Percentiles rank a stretch among this genome's conserved stretches.
phyloP scores from a whole-genome alignment of 306 rosid genomes.

The Cucumis melo region DNA sequence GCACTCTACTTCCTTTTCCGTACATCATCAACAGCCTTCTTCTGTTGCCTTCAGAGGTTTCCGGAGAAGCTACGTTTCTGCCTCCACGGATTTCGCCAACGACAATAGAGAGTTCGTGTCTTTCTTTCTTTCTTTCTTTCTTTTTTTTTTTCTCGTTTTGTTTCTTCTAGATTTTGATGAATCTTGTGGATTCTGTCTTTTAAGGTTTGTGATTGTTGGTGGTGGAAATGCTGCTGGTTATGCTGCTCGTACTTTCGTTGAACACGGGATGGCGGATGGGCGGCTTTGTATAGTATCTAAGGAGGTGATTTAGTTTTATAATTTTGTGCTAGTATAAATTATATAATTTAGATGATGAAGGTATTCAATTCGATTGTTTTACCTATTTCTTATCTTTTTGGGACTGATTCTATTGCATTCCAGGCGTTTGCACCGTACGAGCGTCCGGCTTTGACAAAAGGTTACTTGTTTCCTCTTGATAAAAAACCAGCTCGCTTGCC shows the following conservation, averaged over 20 bases:
- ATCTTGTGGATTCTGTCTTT: not conserved
- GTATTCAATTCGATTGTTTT: not conserved
- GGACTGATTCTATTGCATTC: slow-evolving; percentile 4
- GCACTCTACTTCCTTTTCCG: slow-evolving; percentile 14
- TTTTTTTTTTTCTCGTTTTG: not conserved
- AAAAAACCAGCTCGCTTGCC: slow-evolving; percentile 94
- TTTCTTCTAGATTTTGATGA: not conserved
- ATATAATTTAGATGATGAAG: slow-evolving; percentile 2
- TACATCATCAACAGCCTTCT: slow-evolving; percentile 13
- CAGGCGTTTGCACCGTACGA: slow-evolving; percentile 90
- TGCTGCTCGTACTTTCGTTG: slow-evolving; percentile 86
- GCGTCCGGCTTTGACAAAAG: slow-evolving; percentile 91
- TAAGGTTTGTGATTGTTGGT: slow-evolving; percentile 89
- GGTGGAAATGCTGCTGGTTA: slow-evolving; percentile 97
- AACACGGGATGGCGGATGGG: slow-evolving; percentile 88
- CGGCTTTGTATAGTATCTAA: slow-evolving; percentile 84
- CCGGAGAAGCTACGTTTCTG: slow-evolving; percentile 49
- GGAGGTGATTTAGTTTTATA: slow-evolving; percentile 33
- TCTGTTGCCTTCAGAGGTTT: slow-evolving; percentile 26
- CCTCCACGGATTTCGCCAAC: slow-evolving; percentile 43
- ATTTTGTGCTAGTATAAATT: not conserved
- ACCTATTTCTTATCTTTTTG: not conserved
- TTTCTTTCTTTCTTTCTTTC: not conserved
- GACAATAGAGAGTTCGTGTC: slow-evolving; percentile 59
- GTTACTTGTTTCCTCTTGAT: slow-evolving; percentile 65